These are phyloP conservation scores for Coemansia furcata DNA, from an alignment of 192 early-diverging fungal species.

Conservation along the genomic window DNA sequence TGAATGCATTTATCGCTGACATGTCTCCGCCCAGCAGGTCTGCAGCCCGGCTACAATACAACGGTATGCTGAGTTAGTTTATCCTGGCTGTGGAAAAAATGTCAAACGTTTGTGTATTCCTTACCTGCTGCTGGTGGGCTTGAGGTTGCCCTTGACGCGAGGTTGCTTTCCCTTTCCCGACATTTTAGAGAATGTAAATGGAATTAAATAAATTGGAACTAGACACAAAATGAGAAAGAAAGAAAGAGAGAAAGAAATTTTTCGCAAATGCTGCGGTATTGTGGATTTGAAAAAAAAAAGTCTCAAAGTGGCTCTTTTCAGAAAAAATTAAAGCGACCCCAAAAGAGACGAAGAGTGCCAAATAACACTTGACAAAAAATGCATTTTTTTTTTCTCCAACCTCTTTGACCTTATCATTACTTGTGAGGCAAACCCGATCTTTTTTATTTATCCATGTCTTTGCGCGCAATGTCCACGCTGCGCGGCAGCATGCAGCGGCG, in stretches of 20 bases:
- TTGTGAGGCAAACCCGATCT: not conserved
- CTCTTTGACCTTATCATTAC: not conserved
- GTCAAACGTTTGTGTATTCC: not conserved
- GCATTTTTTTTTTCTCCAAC: not conserved
- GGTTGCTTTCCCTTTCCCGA: conserved; percentile 57
- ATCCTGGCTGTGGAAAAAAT: not conserved
- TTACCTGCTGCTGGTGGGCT: conserved; percentile 86
- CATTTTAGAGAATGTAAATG: conserved; percentile 14
- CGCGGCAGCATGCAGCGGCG: not conserved
- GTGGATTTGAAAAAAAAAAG: not conserved
- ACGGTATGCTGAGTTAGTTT: not conserved
- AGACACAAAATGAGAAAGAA: conserved; percentile 5
- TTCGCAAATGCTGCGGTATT: not conserved
- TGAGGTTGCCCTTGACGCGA: conserved; percentile 80
- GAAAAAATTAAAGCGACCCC: not conserved
- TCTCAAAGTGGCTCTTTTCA: not conserved
- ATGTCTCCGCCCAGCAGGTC: conserved; percentile 41
- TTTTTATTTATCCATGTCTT: not conserved
- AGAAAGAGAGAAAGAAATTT: not conserved
- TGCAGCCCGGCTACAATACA: conserved; percentile 31
- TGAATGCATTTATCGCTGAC: conserved; percentile 47
- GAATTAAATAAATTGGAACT: not conserved
- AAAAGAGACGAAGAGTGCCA: not conserved
- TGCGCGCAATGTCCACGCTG: conserved; percentile 10
- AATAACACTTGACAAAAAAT: not conserved